Evolutionary conservation across 495 filamentous ascomycete species (phyloP).

Genomic region (Hyaloscypha hepaticicola): DNA sequence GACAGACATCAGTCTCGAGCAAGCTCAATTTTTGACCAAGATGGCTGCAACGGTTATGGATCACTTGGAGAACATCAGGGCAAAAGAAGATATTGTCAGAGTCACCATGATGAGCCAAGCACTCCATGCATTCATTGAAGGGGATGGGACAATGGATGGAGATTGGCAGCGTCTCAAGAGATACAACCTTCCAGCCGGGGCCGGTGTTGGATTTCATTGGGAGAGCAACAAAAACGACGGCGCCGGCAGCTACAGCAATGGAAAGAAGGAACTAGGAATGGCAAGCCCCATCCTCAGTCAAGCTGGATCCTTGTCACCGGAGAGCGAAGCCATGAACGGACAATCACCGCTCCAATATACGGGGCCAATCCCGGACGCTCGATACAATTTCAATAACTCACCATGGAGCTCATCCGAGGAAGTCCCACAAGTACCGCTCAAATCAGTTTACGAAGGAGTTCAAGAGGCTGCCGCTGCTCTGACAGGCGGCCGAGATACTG

Average conservation of each 20-base stretch:
- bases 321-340: neutral
- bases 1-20: slow-evolving; percentile 35
- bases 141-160: slow-evolving; percentile 26
- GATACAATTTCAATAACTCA: slow-evolving; percentile 21
- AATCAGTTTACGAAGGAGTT: slow-evolving; percentile 27
- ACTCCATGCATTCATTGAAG: slow-evolving; percentile 36
- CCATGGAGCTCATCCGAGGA: slow-evolving; percentile 15
- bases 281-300: neutral
- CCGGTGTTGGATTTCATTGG: slow-evolving; percentile 21
- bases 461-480: slow-evolving; percentile 21
- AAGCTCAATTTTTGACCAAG: slow-evolving; percentile 38
- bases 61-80: slow-evolving; percentile 40
- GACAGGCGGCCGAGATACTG: slow-evolving; percentile 10
- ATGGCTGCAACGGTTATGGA: slow-evolving; percentile 43
- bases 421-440: slow-evolving; percentile 6
- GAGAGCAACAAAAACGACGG: slow-evolving; percentile 20
- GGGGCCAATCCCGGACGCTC: slow-evolving; percentile 5
- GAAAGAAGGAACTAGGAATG: slow-evolving; percentile 6
- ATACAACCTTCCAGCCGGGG: slow-evolving; percentile 19
- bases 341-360: slow-evolving; percentile 22
- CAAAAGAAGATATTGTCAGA: slow-evolving; percentile 34
- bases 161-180: slow-evolving; percentile 22
- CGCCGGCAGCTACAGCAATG: slow-evolving; percentile 4
- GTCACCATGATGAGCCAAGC: slow-evolving; percentile 39
- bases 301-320: neutral